phyloP scores from a whole-genome alignment of 371 early-diverging fungal species.

The Sporodiniella umbellata region DNA sequence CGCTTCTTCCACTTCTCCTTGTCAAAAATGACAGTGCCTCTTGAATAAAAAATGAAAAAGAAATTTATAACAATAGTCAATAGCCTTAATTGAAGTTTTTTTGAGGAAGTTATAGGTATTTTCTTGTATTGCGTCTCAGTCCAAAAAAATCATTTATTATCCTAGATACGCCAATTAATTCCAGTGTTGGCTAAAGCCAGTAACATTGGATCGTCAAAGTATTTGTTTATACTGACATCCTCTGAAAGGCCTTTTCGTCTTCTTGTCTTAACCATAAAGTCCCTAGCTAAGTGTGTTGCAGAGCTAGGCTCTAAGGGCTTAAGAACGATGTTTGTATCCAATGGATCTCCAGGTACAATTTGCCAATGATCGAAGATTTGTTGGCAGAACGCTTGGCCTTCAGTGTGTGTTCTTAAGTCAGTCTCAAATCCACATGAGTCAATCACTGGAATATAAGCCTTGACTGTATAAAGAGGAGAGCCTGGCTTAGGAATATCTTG shows the following conservation, averaged over 20 bases:
- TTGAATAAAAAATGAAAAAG: too few species aligned
- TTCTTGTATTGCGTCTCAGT: too few species aligned
- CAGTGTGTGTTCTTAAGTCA: conserved; percentile 93
- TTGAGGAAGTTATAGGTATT: too few species aligned
- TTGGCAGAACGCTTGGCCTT: conserved; percentile 95
- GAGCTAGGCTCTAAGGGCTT: conserved; percentile 88
- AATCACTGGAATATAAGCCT: conserved; percentile 93
- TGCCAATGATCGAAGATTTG: conserved; percentile 97
- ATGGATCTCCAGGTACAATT: conserved; percentile 95
- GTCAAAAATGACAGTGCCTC: too few species aligned
- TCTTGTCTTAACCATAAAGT: conserved; percentile 97
- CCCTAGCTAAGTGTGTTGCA: conserved; percentile 87
- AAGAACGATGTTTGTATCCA: conserved; percentile 84
- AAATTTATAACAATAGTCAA: too few species aligned
- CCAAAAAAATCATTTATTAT: too few species aligned
- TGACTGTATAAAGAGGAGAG: conserved; percentile 91
- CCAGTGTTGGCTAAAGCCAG: conserved; percentile 58
- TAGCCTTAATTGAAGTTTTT: too few species aligned
- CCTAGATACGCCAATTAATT: too few species aligned
- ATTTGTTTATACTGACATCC: conserved; percentile 92
- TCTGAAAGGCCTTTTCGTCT: conserved; percentile 91
- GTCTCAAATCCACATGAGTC: conserved; percentile 97
- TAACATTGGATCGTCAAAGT: conserved; percentile 92
- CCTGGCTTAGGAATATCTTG: conserved; percentile 95
- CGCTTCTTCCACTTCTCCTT: too few species aligned